Evolutionary conservation across 1,284 basidiomycete species (phyloP), one percentile per base, ranked within the genome.

Genomic region (Fomitopsis pinicola): DNA sequence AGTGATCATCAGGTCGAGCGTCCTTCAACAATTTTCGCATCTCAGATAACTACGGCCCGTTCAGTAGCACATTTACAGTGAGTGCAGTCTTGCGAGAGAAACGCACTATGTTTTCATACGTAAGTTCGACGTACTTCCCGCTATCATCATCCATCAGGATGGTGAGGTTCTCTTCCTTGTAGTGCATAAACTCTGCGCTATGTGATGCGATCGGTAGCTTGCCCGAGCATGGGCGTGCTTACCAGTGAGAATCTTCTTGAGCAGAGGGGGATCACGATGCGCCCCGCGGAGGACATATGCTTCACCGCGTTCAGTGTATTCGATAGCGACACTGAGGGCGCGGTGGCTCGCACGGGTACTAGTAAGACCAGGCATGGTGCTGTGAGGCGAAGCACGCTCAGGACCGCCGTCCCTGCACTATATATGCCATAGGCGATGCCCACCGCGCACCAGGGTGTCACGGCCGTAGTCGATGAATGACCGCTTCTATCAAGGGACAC

Each of bases 81-180:
- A 33, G 5, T 33, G 30, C 4, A 33, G 8, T 5, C 30, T 33
- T 8, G 30, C 22, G 22, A 22, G 30, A 33, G 30, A 33, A 33
- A 57, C 66, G 62, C 40, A 68, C 68, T 26, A 71, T 69, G 58
- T 69, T 71, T 4, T 64, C 61, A 3, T 62, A 59, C 3, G 68
- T 71, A 2, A 68, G 68, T 53, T 42, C 44, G 3, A 26, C 36
- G 44, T 64, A 36, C n/a, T 59, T 10, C 1, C 53, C 22, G 7
- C 44, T 45, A 9, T 64, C 59, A 26, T 64, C 65, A 45, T 69
- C 67, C 26, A 67, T 67, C 22, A 71, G 58, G 12, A 69, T 60
- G 8, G 28, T 62, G 38, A 71, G 65, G 38, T 71, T 59, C 17
- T 66, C 60, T 0, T 58, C 52, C 33, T 61, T 58, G 54, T 67